Evolutionary conservation across 495 filamentous ascomycete genomes (phyloP).

Genomic region (Penicillium chermesinum): DNA sequence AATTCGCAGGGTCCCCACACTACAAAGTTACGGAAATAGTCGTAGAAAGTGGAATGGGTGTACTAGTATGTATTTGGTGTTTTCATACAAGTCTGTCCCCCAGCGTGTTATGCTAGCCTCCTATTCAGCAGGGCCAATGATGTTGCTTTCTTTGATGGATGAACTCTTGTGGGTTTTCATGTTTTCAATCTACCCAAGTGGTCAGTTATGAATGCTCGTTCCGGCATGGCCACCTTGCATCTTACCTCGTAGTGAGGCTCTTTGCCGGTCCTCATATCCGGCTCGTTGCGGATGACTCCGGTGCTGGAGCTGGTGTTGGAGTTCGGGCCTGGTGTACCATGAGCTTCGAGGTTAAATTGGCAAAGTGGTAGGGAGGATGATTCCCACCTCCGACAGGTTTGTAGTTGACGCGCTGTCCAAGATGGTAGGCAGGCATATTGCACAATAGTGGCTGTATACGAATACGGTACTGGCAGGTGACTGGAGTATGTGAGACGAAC

Average conservation of each 20-base stretch:
- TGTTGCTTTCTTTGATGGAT: slow-evolving; percentile 32
- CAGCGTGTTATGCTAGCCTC: too few species aligned
- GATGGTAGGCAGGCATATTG: slow-evolving; percentile 22
- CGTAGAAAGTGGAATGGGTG: not conserved
- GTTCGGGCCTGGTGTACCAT: slow-evolving; percentile 24
- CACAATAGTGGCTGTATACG: not conserved
- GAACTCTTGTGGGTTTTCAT: slow-evolving; percentile 29
- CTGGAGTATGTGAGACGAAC: too few species aligned
- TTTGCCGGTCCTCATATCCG: slow-evolving; percentile 15
- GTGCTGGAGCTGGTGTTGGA: slow-evolving; percentile 26
- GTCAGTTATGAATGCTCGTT: slow-evolving; percentile 2
- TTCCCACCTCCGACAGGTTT: slow-evolving; percentile 35
- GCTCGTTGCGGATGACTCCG: slow-evolving; percentile 21
- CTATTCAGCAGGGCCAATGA: slow-evolving; percentile 29
- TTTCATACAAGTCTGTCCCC: not conserved
- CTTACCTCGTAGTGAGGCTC: not conserved
- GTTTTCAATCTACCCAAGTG: slow-evolving; percentile 27
- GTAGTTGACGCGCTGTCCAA: slow-evolving; percentile 29
- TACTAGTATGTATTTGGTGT: not conserved
- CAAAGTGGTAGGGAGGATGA: too few species aligned
- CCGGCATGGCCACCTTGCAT: not conserved
- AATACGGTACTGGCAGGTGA: too few species aligned
- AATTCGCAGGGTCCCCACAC: not conserved
- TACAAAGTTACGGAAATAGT: not conserved
- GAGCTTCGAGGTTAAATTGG: too few species aligned